Conservation (phyloP, 768 basidiomycete genomes). For the Candolleomyces eurysporus region DNA sequence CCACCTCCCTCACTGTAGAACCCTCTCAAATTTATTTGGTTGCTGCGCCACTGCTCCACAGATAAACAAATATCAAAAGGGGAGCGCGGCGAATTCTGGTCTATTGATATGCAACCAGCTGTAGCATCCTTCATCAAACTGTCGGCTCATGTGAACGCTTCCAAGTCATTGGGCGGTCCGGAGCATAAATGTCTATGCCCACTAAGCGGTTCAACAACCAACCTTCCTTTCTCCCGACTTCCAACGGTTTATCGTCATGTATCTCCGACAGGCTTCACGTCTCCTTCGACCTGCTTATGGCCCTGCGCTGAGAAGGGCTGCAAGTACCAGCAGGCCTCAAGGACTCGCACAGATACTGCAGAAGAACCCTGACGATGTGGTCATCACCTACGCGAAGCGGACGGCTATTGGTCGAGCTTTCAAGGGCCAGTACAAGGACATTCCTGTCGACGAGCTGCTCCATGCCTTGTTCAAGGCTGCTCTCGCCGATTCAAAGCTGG, state of each 20-base stretch:
- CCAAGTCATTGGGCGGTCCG: not conserved
- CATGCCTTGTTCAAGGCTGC: slow-evolving; percentile 78
- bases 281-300: not conserved
- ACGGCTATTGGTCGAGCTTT: slow-evolving; percentile 86
- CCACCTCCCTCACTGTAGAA: too few species aligned
- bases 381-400: slow-evolving; percentile 85
- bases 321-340: slow-evolving; percentile 37
- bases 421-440: slow-evolving; percentile 92
- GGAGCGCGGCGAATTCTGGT: too few species aligned
- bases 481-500: slow-evolving; percentile 60
- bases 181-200: not conserved
- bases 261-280: slow-evolving; percentile 13
- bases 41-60: too few species aligned
- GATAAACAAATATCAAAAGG: too few species aligned
- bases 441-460: slow-evolving; percentile 84
- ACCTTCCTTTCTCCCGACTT: slow-evolving; percentile 10
- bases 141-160: slow-evolving; percentile 5
- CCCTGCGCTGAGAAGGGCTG: slow-evolving; percentile 30
- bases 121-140: not conserved
- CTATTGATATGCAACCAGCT: too few species aligned
- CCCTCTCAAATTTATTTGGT: too few species aligned
- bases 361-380: slow-evolving; percentile 80
- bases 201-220: not conserved
- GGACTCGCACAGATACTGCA: slow-evolving; percentile 57
- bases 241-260: slow-evolving; percentile 12